These are phyloP conservation scores for Triticum timopheevii DNA, from an alignment of 176 grass and related monocot genomes.

Conservation along the genomic window DNA sequence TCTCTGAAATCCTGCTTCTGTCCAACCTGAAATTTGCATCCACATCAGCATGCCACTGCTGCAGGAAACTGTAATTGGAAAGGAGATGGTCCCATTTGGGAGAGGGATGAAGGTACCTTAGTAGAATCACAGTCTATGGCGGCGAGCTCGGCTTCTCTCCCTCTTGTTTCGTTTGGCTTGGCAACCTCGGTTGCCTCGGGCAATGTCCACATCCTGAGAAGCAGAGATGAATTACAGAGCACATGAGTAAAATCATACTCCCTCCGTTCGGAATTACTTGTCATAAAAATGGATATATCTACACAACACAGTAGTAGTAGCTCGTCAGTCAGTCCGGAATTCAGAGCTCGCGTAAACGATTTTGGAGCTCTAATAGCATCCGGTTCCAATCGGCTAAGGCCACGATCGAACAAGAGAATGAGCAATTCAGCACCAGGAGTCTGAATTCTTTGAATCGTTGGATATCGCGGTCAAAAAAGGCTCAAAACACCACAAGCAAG, in stretches of 20 bases:
- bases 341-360: not conserved
- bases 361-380: not conserved
- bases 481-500: not conserved
- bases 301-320: no score
- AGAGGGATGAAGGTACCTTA: constrained; percentile 40
- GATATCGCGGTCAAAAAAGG: not conserved
- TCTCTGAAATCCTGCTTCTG: constrained; percentile 40
- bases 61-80: not conserved
- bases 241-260: no score
- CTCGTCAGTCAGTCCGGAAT: not conserved
- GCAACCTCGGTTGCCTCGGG: constrained; percentile 57
- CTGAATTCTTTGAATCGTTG: no score
- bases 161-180: constrained; percentile 40
- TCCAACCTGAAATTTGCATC: constrained; percentile 36
- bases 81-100: not conserved
- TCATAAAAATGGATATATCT: no score
- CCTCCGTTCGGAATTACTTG: no score
- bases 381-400: not conserved
- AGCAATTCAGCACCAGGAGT: not conserved
- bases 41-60: not conserved
- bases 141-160: constrained; percentile 7
- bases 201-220: constrained; percentile 74
- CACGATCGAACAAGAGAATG: not conserved
- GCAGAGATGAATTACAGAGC: not conserved
- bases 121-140: constrained; percentile 51